A percentile compares a stretch with the other conserved stretches of the same genome.
These are phyloP conservation scores for Colletotrichum cereale DNA, from an alignment of 2,329 filamentous ascomycete genomes.

Conservation along the genomic window DNA sequence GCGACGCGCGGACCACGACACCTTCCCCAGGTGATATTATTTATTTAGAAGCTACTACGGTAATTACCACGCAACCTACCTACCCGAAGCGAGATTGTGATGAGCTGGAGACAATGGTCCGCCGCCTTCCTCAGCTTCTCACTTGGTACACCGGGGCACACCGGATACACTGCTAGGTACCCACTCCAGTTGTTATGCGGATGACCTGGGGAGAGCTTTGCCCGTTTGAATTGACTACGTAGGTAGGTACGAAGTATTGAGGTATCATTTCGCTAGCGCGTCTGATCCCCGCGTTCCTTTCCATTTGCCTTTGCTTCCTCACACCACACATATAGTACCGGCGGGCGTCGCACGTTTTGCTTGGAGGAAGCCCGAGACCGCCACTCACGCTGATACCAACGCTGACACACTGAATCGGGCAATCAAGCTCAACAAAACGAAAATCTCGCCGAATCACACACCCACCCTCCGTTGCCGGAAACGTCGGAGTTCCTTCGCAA, in stretches of 20 bases:
- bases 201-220: background rate
- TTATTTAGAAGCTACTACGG: too few species aligned
- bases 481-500: background rate
- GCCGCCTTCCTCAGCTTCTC: background rate
- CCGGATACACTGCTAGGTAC: background rate
- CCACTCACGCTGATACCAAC: background rate
- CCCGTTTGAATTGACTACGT: background rate
- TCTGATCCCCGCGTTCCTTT: background rate
- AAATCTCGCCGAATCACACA: background rate
- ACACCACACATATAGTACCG: background rate
- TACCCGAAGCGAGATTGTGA: background rate
- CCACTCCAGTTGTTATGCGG: background rate
- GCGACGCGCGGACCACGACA: slow-evolving; percentile 26
- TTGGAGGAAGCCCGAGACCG: background rate
- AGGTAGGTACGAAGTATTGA: background rate
- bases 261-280: background rate
- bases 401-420: background rate
- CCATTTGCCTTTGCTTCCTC: too few species aligned
- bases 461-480: background rate
- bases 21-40: background rate
- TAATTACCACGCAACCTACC: background rate
- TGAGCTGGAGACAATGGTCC: slow-evolving; percentile 28
- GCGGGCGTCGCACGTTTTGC: background rate
- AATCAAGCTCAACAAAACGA: slow-evolving; percentile 3
- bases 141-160: background rate